These are phyloP conservation scores for Aspergillus brasiliensis DNA, from an alignment of 2,329 filamentous ascomycete genomes.

Conservation along the genomic window DNA sequence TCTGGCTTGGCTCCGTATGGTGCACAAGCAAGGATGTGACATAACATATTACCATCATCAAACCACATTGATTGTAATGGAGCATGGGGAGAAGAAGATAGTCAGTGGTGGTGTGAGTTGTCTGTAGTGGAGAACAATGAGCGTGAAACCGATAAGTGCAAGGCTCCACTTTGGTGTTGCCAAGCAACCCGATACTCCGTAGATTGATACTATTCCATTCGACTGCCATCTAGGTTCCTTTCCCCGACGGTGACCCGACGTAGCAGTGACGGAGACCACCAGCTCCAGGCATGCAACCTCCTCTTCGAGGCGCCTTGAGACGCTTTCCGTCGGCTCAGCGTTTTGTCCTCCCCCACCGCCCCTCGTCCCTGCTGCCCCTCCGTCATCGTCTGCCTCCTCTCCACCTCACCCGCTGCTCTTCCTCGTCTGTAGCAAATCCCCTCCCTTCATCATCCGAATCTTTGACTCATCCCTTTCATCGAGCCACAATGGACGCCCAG, in stretches of 20 bases:
- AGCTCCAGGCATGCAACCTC: slow-evolving; percentile 22
- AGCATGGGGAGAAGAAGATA: background rate
- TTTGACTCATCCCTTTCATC: slow-evolving; percentile 16
- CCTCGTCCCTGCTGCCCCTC: slow-evolving; percentile 13
- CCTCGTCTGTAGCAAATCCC: slow-evolving; percentile 20
- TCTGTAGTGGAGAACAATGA: background rate
- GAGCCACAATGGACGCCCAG: slow-evolving; percentile 41
- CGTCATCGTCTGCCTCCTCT: slow-evolving; percentile 21
- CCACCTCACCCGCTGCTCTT: slow-evolving; percentile 14
- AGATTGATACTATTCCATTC: background rate
- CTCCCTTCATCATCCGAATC: slow-evolving; percentile 15
- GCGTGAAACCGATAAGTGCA: background rate
- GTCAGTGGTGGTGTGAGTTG: background rate
- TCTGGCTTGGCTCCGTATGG: background rate
- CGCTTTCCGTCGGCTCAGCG: slow-evolving; percentile 23
- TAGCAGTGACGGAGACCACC: background rate
- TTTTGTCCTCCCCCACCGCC: slow-evolving; percentile 22
- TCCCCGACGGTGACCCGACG: slow-evolving; percentile 8
- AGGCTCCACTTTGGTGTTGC: slow-evolving; percentile 17
- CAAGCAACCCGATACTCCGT: slow-evolving; percentile 18
- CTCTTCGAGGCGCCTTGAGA: slow-evolving; percentile 23
- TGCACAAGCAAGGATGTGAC: background rate
- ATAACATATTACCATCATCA: background rate
- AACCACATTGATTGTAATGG: background rate
- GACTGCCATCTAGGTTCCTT: background rate